A percentile compares a stretch with the other conserved stretches of the same genome.
phyloP scores from a whole-genome alignment of 495 filamentous ascomycete species.

The Neurospora africana region DNA sequence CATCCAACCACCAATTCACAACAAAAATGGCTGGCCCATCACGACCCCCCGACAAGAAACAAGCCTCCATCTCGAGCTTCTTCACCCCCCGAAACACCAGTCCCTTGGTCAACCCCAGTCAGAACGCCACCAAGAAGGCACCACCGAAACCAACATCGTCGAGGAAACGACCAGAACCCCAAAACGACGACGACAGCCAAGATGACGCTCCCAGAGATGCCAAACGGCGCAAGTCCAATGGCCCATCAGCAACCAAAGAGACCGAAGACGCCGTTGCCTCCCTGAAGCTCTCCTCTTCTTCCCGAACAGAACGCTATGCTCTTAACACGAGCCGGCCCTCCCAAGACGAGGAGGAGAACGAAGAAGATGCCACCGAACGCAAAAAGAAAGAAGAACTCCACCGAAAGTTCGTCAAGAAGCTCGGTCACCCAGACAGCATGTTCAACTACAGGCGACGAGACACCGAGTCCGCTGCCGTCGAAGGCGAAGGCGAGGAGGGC shows the following conservation, averaged over 20 bases:
- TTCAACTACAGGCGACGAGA: slow-evolving; percentile 52
- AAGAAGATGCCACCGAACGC: slow-evolving; percentile 36
- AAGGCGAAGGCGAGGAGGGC: slow-evolving; percentile 37
- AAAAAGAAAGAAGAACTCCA: slow-evolving; percentile 61
- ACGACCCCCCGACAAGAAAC: slow-evolving; percentile 45
- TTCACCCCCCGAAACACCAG: slow-evolving; percentile 56
- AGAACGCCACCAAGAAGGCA: slow-evolving; percentile 7
- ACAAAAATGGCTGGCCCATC: slow-evolving; percentile 29
- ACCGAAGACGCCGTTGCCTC: background rate
- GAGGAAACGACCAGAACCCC: slow-evolving; percentile 37
- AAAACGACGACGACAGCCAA: slow-evolving; percentile 25
- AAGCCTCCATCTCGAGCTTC: slow-evolving; percentile 79
- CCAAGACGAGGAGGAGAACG: slow-evolving; percentile 30
- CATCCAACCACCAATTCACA: slow-evolving; percentile 8
- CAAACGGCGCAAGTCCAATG: background rate
- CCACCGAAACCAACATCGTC: slow-evolving; percentile 1
- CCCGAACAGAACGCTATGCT: background rate
- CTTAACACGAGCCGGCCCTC: slow-evolving; percentile 12
- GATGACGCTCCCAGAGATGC: slow-evolving; percentile 18
- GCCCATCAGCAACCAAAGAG: slow-evolving; percentile 6
- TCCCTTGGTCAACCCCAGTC: slow-evolving; percentile 12
- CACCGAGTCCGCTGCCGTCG: slow-evolving; percentile 36
- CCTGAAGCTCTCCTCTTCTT: background rate
- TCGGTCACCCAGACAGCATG: slow-evolving; percentile 74
- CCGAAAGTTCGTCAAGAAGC: slow-evolving; percentile 77